These are phyloP conservation scores for Phlyctochytrium bullatum DNA, from an alignment of 192 early-diverging fungal genomes.

Conservation along the genomic window DNA sequence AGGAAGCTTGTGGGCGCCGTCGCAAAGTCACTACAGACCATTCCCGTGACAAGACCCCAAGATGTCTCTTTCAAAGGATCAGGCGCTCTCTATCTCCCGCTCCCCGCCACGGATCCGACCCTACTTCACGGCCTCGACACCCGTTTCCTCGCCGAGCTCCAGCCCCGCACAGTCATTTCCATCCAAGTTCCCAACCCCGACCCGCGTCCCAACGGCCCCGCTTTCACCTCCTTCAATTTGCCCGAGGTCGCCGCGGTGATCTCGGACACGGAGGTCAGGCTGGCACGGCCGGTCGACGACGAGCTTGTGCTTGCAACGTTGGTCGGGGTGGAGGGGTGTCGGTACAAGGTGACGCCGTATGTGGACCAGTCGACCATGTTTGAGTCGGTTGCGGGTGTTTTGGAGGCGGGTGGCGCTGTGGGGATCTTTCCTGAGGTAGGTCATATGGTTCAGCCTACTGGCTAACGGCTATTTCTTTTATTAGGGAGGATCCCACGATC, in stretches of 20 bases:
- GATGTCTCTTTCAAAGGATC: not conserved
- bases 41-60: not conserved
- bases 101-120: not conserved
- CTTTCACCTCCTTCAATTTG: too few relatives aligned
- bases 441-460: too few relatives aligned
- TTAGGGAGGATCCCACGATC: not conserved
- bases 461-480: too few relatives aligned
- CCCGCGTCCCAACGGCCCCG: not conserved
- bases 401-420: constrained; percentile 74
- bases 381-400: constrained; percentile 69
- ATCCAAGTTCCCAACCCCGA: not conserved
- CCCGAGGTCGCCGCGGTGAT: constrained; percentile 72
- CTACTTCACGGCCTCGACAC: not conserved
- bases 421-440: constrained; percentile 99
- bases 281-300: constrained; percentile 68
- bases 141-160: not conserved
- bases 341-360: constrained; percentile 63
- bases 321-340: constrained; percentile 7
- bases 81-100: not conserved
- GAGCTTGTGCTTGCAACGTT: constrained; percentile 51
- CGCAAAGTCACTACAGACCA: not conserved
- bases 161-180: not conserved
- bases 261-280: constrained; percentile 74
- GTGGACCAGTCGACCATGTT: constrained; percentile 89
- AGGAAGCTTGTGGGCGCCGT: not conserved